phyloP scores from a whole-genome alignment of 2,329 filamentous ascomycete genomes.

The Phoma sp. region DNA sequence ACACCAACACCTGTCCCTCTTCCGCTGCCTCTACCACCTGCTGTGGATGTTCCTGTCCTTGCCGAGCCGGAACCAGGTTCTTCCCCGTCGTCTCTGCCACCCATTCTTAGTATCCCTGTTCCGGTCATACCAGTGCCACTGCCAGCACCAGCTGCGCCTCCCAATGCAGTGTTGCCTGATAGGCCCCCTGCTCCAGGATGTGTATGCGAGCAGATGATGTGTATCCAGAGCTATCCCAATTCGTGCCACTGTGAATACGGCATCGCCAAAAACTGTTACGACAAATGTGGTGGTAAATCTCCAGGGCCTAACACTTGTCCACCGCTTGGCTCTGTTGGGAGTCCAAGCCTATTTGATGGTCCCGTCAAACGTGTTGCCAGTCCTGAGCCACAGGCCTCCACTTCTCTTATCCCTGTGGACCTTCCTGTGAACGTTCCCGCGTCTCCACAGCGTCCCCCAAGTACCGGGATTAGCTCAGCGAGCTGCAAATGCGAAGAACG shows the following conservation, averaged over 20 bases:
- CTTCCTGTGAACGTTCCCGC: too few species aligned
- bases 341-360: not conserved
- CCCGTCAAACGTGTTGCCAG: slow-evolving; percentile 6
- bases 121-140: not conserved
- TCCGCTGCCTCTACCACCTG: not conserved
- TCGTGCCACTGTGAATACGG: slow-evolving; percentile 39
- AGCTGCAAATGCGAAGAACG: slow-evolving; percentile 31
- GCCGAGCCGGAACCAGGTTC: too few species aligned
- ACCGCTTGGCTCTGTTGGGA: not conserved
- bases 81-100: not conserved
- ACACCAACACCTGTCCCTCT: not conserved
- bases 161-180: not conserved
- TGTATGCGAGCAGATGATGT: slow-evolving; percentile 26
- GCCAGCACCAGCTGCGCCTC: not conserved
- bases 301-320: slow-evolving; percentile 24
- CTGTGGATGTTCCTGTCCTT: not conserved
- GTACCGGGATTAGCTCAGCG: too few species aligned
- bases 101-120: not conserved
- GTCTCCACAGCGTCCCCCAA: too few species aligned
- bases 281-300: slow-evolving; percentile 35
- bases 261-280: slow-evolving; percentile 30
- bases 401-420: not conserved
- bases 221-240: slow-evolving; percentile 31
- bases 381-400: slow-evolving; percentile 1
- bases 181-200: slow-evolving; percentile 13